Percentiles rank a stretch among this genome's conserved stretches.
These are phyloP conservation scores for Tricholomella constricta DNA, from an alignment of 768 basidiomycete genomes.

Conservation along the genomic window DNA sequence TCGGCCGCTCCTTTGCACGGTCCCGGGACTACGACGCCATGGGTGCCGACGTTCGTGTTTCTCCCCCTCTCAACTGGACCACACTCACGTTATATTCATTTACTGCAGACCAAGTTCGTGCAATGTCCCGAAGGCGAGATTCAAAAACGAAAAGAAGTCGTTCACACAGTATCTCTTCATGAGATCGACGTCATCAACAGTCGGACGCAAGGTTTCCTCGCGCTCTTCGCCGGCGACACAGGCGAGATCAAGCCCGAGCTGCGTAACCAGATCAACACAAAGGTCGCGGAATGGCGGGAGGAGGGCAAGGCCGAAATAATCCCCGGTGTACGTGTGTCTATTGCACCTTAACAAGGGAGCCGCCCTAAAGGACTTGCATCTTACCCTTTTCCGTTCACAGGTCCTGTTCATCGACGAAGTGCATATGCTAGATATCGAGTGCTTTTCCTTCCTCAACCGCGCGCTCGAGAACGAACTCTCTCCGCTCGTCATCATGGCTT, in stretches of 20 bases:
- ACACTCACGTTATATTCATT: constrained; percentile 3
- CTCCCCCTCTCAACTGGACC: constrained; percentile 4
- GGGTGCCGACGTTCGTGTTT: constrained; percentile 87
- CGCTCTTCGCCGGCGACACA: constrained; percentile 93
- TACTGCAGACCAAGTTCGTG: constrained; percentile 88
- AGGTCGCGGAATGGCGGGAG: constrained; percentile 97
- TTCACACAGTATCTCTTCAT: constrained; percentile 96
- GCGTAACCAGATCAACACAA: constrained; percentile 93
- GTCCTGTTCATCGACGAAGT: constrained; percentile 99
- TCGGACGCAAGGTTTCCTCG: constrained; percentile 97
- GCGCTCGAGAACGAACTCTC: constrained; percentile 93
- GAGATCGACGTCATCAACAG: constrained; percentile 99
- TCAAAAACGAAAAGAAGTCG: constrained; percentile 96
- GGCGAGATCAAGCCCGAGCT: constrained; percentile 99
- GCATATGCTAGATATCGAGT: constrained; percentile 99
- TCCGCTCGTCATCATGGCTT: constrained; percentile 97
- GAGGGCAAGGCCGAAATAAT: constrained; percentile 98
- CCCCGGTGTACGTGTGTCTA: constrained; percentile 80
- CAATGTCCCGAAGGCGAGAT: constrained; percentile 98
- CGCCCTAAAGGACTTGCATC: neutral
- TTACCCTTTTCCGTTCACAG: constrained; percentile 36
- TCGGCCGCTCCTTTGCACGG: constrained; percentile 95
- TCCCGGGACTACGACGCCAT: constrained; percentile 98
- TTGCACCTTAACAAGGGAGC: too few species aligned
- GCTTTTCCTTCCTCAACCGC: constrained; percentile 97